Conservation (phyloP, 2,329 filamentous ascomycete genomes). For the Colletotrichum cereale region DNA sequence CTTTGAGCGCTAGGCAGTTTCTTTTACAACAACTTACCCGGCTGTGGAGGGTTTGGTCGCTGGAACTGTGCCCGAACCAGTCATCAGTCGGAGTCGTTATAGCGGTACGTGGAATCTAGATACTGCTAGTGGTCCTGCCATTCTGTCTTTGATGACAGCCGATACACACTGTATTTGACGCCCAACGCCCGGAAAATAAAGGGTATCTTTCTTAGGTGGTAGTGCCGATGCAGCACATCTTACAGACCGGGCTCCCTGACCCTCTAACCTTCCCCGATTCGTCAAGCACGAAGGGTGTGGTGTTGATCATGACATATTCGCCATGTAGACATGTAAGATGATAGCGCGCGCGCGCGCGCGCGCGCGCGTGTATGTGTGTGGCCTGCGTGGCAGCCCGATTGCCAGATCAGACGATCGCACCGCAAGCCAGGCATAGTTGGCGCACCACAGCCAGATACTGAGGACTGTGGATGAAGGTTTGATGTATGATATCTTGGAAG, state of each 20-base stretch:
- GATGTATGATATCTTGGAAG: conserved; percentile 9
- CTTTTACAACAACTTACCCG: conserved; percentile 31
- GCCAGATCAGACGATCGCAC: conserved; percentile 42
- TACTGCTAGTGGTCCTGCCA: conserved; percentile 1
- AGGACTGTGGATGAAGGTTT: conserved; percentile 18
- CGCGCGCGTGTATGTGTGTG: conserved; percentile 17
- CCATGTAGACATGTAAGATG: conserved; percentile 30
- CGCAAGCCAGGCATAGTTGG: conserved; percentile 32
- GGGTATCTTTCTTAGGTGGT: background rate
- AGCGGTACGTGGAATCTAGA: background rate
- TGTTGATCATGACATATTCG: conserved; percentile 20
- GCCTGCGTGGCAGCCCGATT: conserved; percentile 39
- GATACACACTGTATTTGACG: conserved; percentile 7
- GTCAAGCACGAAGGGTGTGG: conserved; percentile 10
- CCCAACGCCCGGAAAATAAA: conserved; percentile 12
- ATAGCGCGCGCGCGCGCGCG: background rate
- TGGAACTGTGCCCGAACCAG: conserved; percentile 8
- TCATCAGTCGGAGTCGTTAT: conserved; percentile 11
- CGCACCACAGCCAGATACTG: conserved; percentile 33
- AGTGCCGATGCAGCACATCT: conserved; percentile 30
- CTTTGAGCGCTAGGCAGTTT: conserved; percentile 30
- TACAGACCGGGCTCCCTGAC: conserved; percentile 21
- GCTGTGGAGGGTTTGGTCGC: conserved; percentile 25
- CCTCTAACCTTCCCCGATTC: conserved; percentile 13
- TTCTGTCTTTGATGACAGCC: conserved; percentile 5